These are phyloP conservation scores for Penicillium cosmopolitanum DNA, from an alignment of 495 filamentous ascomycete species.

Conservation along the genomic window DNA sequence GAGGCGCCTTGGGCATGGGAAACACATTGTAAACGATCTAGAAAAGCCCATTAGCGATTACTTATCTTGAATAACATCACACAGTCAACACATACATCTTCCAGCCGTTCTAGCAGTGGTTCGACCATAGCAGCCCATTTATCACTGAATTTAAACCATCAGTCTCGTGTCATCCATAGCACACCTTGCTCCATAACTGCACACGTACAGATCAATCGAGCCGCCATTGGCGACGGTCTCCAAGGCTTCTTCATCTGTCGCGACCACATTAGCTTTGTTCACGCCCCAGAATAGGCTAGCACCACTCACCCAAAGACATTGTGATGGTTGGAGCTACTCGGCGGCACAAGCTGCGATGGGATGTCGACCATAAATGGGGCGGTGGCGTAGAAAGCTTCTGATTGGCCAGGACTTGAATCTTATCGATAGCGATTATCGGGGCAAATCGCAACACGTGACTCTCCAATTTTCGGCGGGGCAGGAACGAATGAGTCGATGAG, in stretches of 20 bases:
- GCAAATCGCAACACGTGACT: constrained; percentile 24
- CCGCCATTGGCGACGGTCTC: constrained; percentile 65
- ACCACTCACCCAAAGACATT: constrained; percentile 46
- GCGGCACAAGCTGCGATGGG: constrained; percentile 18
- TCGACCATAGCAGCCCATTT: constrained; percentile 59
- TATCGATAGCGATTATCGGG: constrained; percentile 29
- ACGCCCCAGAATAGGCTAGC: neutral
- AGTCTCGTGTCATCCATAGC: constrained; percentile 22
- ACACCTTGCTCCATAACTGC: constrained; percentile 1
- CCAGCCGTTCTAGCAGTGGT: constrained; percentile 54
- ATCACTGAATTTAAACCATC: constrained; percentile 43
- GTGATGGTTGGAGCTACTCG: constrained; percentile 20
- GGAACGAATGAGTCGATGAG: constrained; percentile 3
- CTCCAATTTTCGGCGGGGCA: constrained; percentile 44
- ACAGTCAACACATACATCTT: constrained; percentile 46
- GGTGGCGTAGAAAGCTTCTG: constrained; percentile 14
- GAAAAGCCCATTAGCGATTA: constrained; percentile 13
- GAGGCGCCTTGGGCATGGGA: constrained; percentile 47
- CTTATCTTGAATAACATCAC: constrained; percentile 3
- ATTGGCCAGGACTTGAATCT: constrained; percentile 25
- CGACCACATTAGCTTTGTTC: constrained; percentile 5
- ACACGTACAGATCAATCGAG: constrained; percentile 67
- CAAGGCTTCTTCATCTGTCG: constrained; percentile 64
- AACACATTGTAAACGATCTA: constrained; percentile 60
- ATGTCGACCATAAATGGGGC: constrained; percentile 20